Conservation (phyloP, 78 protist genomes). For the Speleostelium caveatum region DNA sequence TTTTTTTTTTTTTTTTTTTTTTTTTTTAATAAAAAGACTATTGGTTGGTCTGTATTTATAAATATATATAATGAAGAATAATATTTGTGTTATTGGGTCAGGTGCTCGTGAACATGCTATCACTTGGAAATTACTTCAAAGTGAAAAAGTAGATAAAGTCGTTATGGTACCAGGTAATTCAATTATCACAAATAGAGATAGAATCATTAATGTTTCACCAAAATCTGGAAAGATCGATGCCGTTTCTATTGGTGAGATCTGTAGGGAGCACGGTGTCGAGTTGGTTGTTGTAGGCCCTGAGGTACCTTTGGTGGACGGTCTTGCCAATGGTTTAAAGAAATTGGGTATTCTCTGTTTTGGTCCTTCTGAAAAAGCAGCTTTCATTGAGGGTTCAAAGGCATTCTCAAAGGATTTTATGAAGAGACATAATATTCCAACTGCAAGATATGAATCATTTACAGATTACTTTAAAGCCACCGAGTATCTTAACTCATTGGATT, state of each 20-base stretch:
- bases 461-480: slow-evolving; percentile 60
- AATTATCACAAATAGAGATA: not conserved
- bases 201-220: slow-evolving; percentile 10
- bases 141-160: slow-evolving; percentile 39
- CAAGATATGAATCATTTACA: slow-evolving; percentile 65
- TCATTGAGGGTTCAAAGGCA: slow-evolving; percentile 91
- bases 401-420: slow-evolving; percentile 93
- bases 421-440: slow-evolving; percentile 91
- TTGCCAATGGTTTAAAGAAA: slow-evolving; percentile 70
- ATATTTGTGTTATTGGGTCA: slow-evolving; percentile 67
- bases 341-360: slow-evolving; percentile 84
- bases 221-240: slow-evolving; percentile 6
- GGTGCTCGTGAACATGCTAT: slow-evolving; percentile 83
- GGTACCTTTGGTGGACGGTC: slow-evolving; percentile 91
- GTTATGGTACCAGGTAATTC: slow-evolving; percentile 77
- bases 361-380: slow-evolving; percentile 88
- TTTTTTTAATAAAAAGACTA: too few species aligned
- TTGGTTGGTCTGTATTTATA: too few species aligned
- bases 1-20: too few species aligned
- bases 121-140: slow-evolving; percentile 76
- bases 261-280: slow-evolving; percentile 17
- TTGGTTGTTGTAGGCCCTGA: slow-evolving; percentile 94
- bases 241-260: not conserved
- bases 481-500: slow-evolving; percentile 39
- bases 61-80: slow-evolving; percentile 11